Evolutionary conservation across 192 early-diverging fungal species (phyloP), one percentile per base, ranked within the genome.

Genomic region (Umbelopsis ramanniana): DNA sequence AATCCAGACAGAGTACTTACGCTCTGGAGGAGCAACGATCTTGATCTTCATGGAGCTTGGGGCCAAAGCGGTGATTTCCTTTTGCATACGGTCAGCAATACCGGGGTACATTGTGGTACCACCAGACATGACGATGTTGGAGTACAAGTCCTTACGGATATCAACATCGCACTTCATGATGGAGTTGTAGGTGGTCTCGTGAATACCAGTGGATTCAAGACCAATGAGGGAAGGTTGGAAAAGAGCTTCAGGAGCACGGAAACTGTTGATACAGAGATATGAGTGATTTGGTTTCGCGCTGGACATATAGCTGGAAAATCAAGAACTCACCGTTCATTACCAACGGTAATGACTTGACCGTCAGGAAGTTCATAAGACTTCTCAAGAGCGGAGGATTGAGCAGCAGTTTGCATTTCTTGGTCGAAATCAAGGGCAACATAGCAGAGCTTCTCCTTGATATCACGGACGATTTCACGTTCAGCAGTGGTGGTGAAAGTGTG

Each of bases 381-480:
- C 83, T 97, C 95, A 46, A 98, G 88, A 70, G 95, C 88, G 60
- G 94, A 94, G 35, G 95, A 96, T 71, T 89, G 90, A 77, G 88
- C 89, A 55, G 95, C 94, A 72, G 96, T 98, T 81, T 95, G 89
- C 90, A 97, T 92, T 85, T 99, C 97, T 87, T 96, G 93, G 76
- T 96, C 96, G 84, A 93, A 96, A 87, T 99, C 96, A 50, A 97
- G 87, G 68, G 96, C 96, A 77, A 97, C 96, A 82, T 98, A 97
- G 88, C 95, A 94, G 75, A 97, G 91, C 91, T 97, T 97, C 85
- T 98, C 97, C 91, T 99, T 99, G 88, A 99, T 97, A 80, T 98
- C 95, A 84, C 96, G 95, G 74, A 97, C 96, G 76, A 97, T 96
- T 92, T 97, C 96, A 82, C 93, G 90, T 85, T 97, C 96, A 74